Conservation (phyloP, 441 rosid species). For the Viola pubescens region DNA sequence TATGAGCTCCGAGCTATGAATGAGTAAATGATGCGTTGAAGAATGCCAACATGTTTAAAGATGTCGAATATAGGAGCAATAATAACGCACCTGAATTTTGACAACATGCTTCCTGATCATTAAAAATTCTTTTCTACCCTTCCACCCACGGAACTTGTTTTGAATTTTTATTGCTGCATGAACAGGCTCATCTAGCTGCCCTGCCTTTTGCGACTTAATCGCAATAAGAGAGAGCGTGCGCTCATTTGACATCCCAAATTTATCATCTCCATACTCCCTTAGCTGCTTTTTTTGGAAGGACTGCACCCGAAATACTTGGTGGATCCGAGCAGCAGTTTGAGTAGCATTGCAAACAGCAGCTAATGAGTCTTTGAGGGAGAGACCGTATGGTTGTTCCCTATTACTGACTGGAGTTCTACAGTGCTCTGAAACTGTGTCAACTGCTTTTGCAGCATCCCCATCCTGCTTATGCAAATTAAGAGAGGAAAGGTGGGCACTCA, state of each 20-base stretch:
- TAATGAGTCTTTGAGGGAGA: conserved; percentile 59
- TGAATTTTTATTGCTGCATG: conserved; percentile 72
- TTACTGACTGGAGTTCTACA: conserved; percentile 24
- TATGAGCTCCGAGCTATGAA: conserved; percentile 1
- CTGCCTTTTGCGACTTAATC: conserved; percentile 43
- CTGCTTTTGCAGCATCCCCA: conserved; percentile 24
- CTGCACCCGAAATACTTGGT: conserved; percentile 77
- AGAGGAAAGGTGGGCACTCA: conserved; percentile 46
- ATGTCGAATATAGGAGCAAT: neutral
- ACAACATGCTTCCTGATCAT: conserved; percentile 66
- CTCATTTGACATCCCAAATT: conserved; percentile 50
- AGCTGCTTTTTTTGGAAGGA: conserved; percentile 81
- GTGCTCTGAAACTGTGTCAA: conserved; percentile 28
- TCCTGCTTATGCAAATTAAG: conserved; percentile 46
- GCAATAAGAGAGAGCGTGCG: conserved; percentile 58
- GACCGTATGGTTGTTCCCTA: conserved; percentile 31
- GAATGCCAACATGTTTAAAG: neutral
- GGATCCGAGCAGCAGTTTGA: conserved; percentile 79
- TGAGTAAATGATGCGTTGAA: neutral
- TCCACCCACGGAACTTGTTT: conserved; percentile 82
- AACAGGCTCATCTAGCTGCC: conserved; percentile 49
- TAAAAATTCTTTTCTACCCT: conserved; percentile 72
- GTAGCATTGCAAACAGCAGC: conserved; percentile 82
- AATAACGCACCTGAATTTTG: conserved; percentile 61
- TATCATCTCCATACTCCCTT: conserved; percentile 47